These are phyloP conservation scores for Suillus plorans DNA, from an alignment of 768 basidiomycete species.

Conservation along the genomic window DNA sequence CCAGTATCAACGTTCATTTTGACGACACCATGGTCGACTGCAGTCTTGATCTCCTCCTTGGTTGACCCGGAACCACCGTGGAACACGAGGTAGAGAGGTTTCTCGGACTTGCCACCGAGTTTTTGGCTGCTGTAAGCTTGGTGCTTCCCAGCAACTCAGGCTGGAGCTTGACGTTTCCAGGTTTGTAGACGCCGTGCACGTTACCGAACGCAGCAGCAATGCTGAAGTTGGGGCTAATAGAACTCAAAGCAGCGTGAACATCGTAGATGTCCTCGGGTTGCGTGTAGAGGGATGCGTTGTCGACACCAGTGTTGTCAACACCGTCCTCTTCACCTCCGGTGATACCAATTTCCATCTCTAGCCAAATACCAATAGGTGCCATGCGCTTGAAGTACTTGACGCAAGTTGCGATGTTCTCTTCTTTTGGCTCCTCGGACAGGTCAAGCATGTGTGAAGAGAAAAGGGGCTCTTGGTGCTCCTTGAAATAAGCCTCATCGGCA, in stretches of 20 bases:
- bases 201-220: conserved; percentile 99
- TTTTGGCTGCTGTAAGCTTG: conserved; percentile 74
- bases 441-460: conserved; percentile 99
- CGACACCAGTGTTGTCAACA: conserved; percentile 95
- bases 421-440: conserved; percentile 89
- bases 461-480: conserved; percentile 80
- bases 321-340: conserved; percentile 99
- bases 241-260: conserved; percentile 79
- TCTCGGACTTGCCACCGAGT: conserved; percentile 57
- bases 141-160: conserved; percentile 93
- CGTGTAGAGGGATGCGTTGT: conserved; percentile 93
- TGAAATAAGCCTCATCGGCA: conserved; percentile 92
- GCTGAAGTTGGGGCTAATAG: conserved; percentile 90
- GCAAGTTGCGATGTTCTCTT: conserved; percentile 92
- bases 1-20: conserved; percentile 99
- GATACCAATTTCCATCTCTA: conserved; percentile 99
- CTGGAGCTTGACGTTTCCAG: conserved; percentile 92
- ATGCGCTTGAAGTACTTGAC: conserved; percentile 94
- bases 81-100: conserved; percentile 99
- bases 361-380: conserved; percentile 90
- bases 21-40: conserved; percentile 89
- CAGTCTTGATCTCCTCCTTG: conserved; percentile 92
- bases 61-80: conserved; percentile 99
- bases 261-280: conserved; percentile 97
- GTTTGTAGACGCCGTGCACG: conserved; percentile 99